phyloP scores from a whole-genome alignment of 2,329 filamentous ascomycete species.

The Gnomoniopsis sp. region DNA sequence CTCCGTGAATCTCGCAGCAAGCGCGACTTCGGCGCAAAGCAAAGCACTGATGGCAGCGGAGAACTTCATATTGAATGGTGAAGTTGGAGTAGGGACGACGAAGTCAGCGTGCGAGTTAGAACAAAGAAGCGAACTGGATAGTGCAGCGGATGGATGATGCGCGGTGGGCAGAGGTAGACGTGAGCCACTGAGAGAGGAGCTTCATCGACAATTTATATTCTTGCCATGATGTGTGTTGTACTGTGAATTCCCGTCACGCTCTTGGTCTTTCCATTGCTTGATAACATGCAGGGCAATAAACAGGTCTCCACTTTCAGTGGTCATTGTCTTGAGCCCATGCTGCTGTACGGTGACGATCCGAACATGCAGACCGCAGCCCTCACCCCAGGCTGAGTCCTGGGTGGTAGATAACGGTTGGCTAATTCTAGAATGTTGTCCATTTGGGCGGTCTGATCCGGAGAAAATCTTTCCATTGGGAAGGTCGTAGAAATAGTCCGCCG shows the following conservation, averaged over 20 bases:
- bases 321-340: neutral
- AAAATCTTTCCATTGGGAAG: neutral
- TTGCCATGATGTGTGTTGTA: neutral
- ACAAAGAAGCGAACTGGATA: neutral
- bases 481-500: neutral
- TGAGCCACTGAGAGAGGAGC: neutral
- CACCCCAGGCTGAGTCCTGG: neutral
- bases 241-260: neutral
- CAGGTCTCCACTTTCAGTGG: neutral
- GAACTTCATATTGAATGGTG: slow-evolving; percentile 43
- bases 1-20: slow-evolving; percentile 43
- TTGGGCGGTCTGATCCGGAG: neutral
- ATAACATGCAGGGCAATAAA: neutral
- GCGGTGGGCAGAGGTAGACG: neutral
- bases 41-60: slow-evolving; percentile 31
- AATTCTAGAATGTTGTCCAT: neutral
- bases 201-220: neutral
- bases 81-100: neutral
- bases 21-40: slow-evolving; percentile 36
- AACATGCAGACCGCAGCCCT: neutral
- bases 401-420: neutral
- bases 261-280: neutral
- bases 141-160: neutral
- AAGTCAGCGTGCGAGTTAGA: neutral
- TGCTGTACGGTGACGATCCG: neutral